Base-by-base conservation (phyloP, 805 yeast species). In the Nakazawaea ambrosiae region DNA sequence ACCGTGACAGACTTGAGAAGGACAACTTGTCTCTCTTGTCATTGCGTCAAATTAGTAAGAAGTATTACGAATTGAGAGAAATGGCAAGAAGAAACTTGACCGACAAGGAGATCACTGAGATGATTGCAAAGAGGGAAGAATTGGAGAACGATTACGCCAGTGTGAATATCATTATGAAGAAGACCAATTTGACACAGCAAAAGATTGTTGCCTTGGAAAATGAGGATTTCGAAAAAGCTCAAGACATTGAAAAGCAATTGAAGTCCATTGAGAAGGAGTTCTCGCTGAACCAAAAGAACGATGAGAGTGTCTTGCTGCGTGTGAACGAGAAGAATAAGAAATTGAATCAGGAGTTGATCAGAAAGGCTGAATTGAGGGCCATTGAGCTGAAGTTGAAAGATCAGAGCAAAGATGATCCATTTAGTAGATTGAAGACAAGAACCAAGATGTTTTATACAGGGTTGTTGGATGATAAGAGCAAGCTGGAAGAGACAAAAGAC, bases 281-380 rank as follows among this genome's bases (percentile, higher is more conserved):
- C 57, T 20, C 44, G 55, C 41, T 55, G 58, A 44, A 60, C 59
- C 45, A 48, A 61, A 54, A 59, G 60, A 41, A 57, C 55, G 50
- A 33, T 15, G 65, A 59, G 45, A 66, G 60, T 45, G 68, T 75
- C 40, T 68, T 87, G 63, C 74, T 82, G 30, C 76, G 74, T 47
- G 84, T 88, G 36, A 87, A 88, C 47, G 81, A 83, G 49, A 77
- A 96, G 51, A 92, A 92, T 59, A 74, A 95, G 56, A 82, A 76
- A 49, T 70, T 81, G 45, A 90, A 90, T 58, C 79, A 78, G 55
- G 78, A 78, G 36, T 75, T 74, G 33, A 76, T 88, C 48, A 78
- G 94, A 52, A 70, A 73, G 49, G 96, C 95, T 1, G 97, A 89
- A 55, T 59, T 77, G 34, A 66, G 67, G 48, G 76, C 82, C 33